These are phyloP conservation scores for Heritiera fomes DNA, from an alignment of 345 rosid species.

Conservation along the genomic window DNA sequence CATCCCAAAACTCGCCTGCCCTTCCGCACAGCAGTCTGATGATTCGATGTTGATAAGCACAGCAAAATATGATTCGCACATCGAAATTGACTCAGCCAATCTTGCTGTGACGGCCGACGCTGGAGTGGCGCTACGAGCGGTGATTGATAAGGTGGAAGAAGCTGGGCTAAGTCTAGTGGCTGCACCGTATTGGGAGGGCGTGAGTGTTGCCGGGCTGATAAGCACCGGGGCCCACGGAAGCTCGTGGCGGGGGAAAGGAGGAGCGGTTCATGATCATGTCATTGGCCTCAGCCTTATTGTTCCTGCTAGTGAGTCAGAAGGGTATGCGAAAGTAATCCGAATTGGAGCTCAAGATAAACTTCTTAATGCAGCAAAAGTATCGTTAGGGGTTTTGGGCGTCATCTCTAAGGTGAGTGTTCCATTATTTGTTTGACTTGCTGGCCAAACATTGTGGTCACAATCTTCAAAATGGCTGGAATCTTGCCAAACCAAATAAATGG, in stretches of 20 bases:
- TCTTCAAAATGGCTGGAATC: background rate
- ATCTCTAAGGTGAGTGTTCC: slow-evolving; percentile 70
- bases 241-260: slow-evolving; percentile 93
- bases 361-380: slow-evolving; percentile 70
- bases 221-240: slow-evolving; percentile 96
- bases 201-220: slow-evolving; percentile 78
- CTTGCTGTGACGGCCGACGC: slow-evolving; percentile 68
- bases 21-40: slow-evolving; percentile 24
- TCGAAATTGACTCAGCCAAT: slow-evolving; percentile 49
- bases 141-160: slow-evolving; percentile 68
- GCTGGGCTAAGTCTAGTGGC: slow-evolving; percentile 68
- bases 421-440: background rate
- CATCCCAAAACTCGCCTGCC: slow-evolving; percentile 84
- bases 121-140: slow-evolving; percentile 59
- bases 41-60: slow-evolving; percentile 70
- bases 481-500: background rate
- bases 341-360: slow-evolving; percentile 57
- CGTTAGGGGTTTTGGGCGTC: slow-evolving; percentile 73
- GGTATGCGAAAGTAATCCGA: slow-evolving; percentile 60
- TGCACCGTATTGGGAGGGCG: slow-evolving; percentile 94
- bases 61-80: slow-evolving; percentile 40
- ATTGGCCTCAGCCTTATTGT: slow-evolving; percentile 63
- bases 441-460: background rate
- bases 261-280: slow-evolving; percentile 90
- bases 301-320: slow-evolving; percentile 54